Percentiles rank a stretch among this genome's conserved stretches.
Evolutionary conservation across 1,284 basidiomycete species (phyloP).

Genomic region (Blastosporella zonata): DNA sequence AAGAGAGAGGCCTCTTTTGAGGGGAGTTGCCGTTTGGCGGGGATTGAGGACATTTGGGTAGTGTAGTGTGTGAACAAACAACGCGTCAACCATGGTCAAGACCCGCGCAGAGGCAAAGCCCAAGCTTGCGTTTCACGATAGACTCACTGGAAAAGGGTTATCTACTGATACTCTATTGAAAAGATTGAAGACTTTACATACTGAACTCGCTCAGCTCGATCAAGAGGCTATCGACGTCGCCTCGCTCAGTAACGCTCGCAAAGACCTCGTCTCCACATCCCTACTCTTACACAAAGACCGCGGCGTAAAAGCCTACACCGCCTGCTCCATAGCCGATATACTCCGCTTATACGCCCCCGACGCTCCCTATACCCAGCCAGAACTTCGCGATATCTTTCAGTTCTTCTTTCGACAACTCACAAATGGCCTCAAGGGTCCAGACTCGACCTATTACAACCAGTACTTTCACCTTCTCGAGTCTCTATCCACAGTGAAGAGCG

Average conservation of each 20-base stretch:
- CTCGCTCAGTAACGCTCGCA: conserved; percentile 68
- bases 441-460: conserved; percentile 79
- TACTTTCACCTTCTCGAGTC: conserved; percentile 93
- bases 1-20: conserved; percentile 87
- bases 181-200: conserved; percentile 80
- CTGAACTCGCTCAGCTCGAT: conserved; percentile 81
- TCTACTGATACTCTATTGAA: conserved; percentile 78
- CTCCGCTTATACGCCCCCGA: conserved; percentile 94
- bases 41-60: conserved; percentile 36
- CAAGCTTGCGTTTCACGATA: conserved; percentile 74
- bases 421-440: conserved; percentile 68
- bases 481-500: conserved; percentile 90
- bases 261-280: conserved; percentile 78
- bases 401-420: conserved; percentile 89
- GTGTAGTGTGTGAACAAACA: conserved; percentile 32
- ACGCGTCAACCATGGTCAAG: conserved; percentile 60
- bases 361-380: conserved; percentile 87
- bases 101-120: conserved; percentile 55
- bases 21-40: conserved; percentile 56
- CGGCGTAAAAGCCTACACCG: conserved; percentile 91
- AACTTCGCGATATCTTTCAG: conserved; percentile 92
- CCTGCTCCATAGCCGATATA: conserved; percentile 93
- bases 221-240: conserved; percentile 81
- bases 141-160: conserved; percentile 67
- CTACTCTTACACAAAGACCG: conserved; percentile 93